Base-by-base conservation (phyloP, 768 basidiomycete genomes). In the Lepiota brunneoincarnata region DNA sequence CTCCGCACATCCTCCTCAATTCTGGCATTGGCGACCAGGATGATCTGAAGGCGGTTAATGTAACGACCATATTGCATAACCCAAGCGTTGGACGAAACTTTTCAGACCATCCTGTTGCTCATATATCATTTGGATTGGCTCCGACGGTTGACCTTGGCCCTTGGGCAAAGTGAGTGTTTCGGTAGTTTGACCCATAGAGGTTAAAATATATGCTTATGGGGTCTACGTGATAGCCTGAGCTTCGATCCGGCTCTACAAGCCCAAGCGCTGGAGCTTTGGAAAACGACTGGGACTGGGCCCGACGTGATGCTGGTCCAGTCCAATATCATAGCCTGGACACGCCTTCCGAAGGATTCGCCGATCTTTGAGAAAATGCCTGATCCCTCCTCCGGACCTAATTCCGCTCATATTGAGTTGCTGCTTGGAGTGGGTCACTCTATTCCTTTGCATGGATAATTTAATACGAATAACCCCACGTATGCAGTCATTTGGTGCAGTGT, bases 41-140 rank as follows among this genome's bases (percentile, higher is more conserved):
- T 24, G 20, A 43, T 24, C 11, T 43, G 18, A 12, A 43, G 17
- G 41, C 41, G 20, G 20, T 43, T 6, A 43, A 43, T 43, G 24
- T 43, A 10, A 20, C 41, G 18, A 43, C 41, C 3, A 43, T 43
- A 20, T 24, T 43, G 4, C 17, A 43, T 20, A 43, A 43, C 9
- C 41, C 20, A 6, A 43, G 41, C 17, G 41, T 43, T 20, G 41
- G 41, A 2, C 50, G 51, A 40, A 59, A 59, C n/a, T 43, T 59
- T 15, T 58, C 62, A 3, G 70, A 67, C 45, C 69, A 70, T 45
- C 4, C 24, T 61, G 24, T 58, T 62, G 41, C 43, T 15, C 38
- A 23, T 9, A 9, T 51, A 60, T 23, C 23, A 40, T 21, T 58
- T 42, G 23, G 26, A 10, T 47, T 36, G 1, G 58, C 62, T 18